Base-by-base conservation (phyloP, 179 eudicot species). In the Beta lomatogona region DNA sequence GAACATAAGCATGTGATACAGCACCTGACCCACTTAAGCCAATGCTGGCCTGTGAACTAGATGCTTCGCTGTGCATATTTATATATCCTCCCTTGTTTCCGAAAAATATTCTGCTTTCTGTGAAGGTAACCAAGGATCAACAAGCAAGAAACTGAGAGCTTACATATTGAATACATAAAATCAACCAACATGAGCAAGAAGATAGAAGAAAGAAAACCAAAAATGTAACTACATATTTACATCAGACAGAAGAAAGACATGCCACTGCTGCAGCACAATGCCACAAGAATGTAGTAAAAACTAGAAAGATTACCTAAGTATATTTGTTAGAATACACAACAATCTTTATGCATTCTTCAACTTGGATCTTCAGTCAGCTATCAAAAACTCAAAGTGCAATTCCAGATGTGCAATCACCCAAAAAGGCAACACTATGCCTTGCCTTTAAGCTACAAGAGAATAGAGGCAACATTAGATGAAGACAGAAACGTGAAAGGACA, bases 1-100 rank as follows among this genome's bases (percentile, higher is more conserved):
- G 91, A 76, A 94, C 88, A 85, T 92, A 94, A 75, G 90, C 95
- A 90, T 96, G 99, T 74, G 98, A 96, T 53, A 94, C 80, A 84
- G 97, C 94, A 87, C 91, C 93, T 84, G 97, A 91, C 87, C 91
- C 97, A 83, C 88, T 85, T 61, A 86, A 89, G 71, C 91, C 87
- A 85, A 65, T 71, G 79, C 83, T 84, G 65, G 91, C 81, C 75
- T 86, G 93, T 74, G 97, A 92, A 82, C 91, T 88, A 71, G 98
- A 94, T 81, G 92, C 90, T 82, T 89, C 87, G 50, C 83, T 83
- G 76, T 77, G 82, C 98, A 96, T 96, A 73, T 78, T 61, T 68
- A 76, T 80, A 64, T 58, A 55, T 25, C 55, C 53, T 60, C 73
- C 8, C 18, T 41, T 21, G 79, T 10, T 52, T 44, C 52, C 65